Evolutionary conservation across 768 basidiomycete genomes (phyloP).

Genomic region (Thelephora ganbajun): DNA sequence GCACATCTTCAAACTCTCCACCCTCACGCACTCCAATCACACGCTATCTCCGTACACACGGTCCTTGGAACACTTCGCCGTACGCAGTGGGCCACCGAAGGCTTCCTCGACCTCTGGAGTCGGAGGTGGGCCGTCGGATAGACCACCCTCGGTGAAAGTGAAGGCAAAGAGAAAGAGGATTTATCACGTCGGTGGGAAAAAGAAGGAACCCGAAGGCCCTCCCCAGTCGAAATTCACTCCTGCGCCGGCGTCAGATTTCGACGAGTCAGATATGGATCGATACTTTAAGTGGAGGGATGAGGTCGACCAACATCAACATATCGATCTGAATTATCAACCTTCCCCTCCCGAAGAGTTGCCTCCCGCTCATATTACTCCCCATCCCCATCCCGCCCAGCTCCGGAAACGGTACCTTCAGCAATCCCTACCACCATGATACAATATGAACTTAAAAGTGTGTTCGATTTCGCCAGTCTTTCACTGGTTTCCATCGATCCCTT

Average conservation of each 20-base stretch:
- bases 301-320: constrained; percentile 6
- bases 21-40: constrained; percentile 80
- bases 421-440: constrained; percentile 1
- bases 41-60: constrained; percentile 91
- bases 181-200: constrained; percentile 41
- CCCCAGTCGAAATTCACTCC: constrained; percentile 6
- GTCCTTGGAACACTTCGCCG: constrained; percentile 81
- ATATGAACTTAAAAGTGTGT: constrained; percentile 3
- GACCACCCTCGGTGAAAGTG: constrained; percentile 27
- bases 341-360: too few species aligned
- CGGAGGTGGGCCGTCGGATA: constrained; percentile 23
- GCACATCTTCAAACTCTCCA: constrained; percentile 74
- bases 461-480: constrained; percentile 8
- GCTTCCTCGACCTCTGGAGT: constrained; percentile 18
- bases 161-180: constrained; percentile 71
- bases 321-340: too few species aligned
- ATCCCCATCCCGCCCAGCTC: constrained; percentile 12
- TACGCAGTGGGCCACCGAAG: constrained; percentile 72
- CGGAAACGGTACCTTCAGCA: constrained; percentile 5
- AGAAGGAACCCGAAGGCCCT: constrained; percentile 2
- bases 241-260: constrained; percentile 41
- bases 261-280: constrained; percentile 57
- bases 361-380: constrained; percentile 9
- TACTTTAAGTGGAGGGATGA: constrained; percentile 43
- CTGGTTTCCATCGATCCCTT: constrained; percentile 4